These are phyloP conservation scores for Fusarium sp. DNA, from an alignment of 2,329 filamentous ascomycete genomes.

Conservation along the genomic window DNA sequence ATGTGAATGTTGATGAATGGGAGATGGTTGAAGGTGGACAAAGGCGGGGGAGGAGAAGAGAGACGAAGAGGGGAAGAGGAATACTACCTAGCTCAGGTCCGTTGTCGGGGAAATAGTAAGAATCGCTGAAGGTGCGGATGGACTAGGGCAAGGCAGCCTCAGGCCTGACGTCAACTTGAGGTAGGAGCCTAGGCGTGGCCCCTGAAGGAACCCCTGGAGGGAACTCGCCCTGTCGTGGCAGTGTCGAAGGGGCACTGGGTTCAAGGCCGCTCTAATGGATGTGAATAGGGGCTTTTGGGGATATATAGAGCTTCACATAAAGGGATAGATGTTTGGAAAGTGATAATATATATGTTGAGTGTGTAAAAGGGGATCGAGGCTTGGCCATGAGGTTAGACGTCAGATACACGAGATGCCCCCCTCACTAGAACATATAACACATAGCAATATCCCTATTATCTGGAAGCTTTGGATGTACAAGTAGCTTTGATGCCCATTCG, in stretches of 20 bases:
- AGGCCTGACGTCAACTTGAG: neutral
- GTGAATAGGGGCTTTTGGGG: accelerated
- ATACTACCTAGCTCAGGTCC: neutral
- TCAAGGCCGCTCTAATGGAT: neutral
- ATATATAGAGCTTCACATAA: accelerated
- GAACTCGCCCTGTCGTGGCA: neutral
- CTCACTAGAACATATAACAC: accelerated
- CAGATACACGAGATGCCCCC: accelerated
- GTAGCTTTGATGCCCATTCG: neutral
- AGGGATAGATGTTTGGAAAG: neutral
- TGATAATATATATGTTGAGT: too few relatives aligned
- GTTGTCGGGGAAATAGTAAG: neutral
- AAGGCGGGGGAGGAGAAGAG: too few relatives aligned
- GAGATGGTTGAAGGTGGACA: neutral
- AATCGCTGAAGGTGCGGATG: neutral
- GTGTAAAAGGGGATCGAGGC: neutral
- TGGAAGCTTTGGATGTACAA: accelerated
- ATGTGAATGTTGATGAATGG: neutral
- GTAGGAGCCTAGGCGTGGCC: neutral
- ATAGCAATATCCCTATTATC: accelerated
- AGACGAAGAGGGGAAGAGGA: neutral
- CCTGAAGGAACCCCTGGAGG: neutral
- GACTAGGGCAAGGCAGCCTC: neutral
- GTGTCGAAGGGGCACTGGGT: neutral
- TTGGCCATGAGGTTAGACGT: neutral